Percentiles rank a stretch among this genome's conserved stretches.
phyloP scores from a whole-genome alignment of 305 asterid genomes.

The Solanum hybrid region DNA sequence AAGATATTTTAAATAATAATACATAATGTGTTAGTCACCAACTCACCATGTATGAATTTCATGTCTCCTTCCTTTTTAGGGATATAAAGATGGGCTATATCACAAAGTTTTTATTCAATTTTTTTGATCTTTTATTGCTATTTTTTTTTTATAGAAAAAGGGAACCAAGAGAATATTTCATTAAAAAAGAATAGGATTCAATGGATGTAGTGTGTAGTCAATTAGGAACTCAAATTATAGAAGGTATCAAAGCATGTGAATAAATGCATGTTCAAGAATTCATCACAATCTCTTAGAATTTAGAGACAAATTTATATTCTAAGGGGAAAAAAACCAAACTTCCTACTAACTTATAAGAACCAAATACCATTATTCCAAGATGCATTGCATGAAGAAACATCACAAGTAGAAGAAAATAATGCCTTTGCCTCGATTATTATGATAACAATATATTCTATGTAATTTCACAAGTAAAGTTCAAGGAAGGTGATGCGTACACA shows the following conservation, averaged over 20 bases:
- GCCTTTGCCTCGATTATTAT: not conserved
- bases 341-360: not conserved
- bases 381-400: not conserved
- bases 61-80: not conserved
- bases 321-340: not conserved
- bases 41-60: not conserved
- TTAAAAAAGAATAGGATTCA: not conserved
- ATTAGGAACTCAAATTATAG: not conserved
- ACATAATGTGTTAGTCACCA: not conserved
- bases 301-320: not conserved
- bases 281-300: not conserved
- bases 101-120: not conserved
- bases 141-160: no score
- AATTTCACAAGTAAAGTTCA: accelerated
- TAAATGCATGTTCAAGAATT: not conserved
- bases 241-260: not conserved
- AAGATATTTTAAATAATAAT: not conserved
- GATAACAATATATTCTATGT: not conserved
- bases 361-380: not conserved
- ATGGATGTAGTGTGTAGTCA: not conserved
- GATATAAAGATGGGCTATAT: not conserved
- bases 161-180: not conserved
- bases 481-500: accelerated
- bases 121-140: not conserved
- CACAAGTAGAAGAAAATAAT: not conserved